These are phyloP conservation scores for Leucosporidium yakuticum DNA, from an alignment of 768 basidiomycete genomes.

Conservation along the genomic window DNA sequence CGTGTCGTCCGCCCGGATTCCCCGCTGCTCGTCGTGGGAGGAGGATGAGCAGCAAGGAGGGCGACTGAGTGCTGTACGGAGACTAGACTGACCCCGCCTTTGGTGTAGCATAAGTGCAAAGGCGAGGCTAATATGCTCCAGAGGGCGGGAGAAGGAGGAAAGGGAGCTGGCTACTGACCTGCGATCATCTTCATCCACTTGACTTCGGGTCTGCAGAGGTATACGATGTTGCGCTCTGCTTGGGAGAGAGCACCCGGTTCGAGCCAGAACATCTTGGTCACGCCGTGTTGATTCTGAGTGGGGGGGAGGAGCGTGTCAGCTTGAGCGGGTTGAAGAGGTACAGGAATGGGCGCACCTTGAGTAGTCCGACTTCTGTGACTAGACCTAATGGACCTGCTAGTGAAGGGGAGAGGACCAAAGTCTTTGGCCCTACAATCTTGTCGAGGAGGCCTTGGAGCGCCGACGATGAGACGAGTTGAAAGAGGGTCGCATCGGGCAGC, in stretches of 20 bases:
- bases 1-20: too few species aligned
- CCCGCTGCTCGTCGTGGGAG: slow-evolving; percentile 17
- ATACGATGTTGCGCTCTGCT: slow-evolving; percentile 80
- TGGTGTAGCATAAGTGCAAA: not conserved
- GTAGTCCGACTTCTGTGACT: slow-evolving; percentile 83
- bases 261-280: slow-evolving; percentile 99
- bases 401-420: slow-evolving; percentile 81
- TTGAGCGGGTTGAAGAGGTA: not conserved
- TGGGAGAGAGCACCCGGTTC: slow-evolving; percentile 79
- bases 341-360: slow-evolving; percentile 60
- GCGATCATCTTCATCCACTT: slow-evolving; percentile 82
- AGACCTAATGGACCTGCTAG: slow-evolving; percentile 88
- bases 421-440: slow-evolving; percentile 58
- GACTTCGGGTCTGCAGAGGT: slow-evolving; percentile 82
- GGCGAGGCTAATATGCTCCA: slow-evolving; percentile 3
- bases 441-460: slow-evolving; percentile 28
- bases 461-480: slow-evolving; percentile 25
- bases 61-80: slow-evolving; percentile 7
- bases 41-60: not conserved
- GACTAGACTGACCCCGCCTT: slow-evolving; percentile 16
- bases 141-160: not conserved
- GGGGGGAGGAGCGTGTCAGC: not conserved
- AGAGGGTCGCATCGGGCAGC: slow-evolving; percentile 20
- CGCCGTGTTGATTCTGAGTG: slow-evolving; percentile 67
- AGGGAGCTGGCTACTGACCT: slow-evolving; percentile 52